Evolutionary conservation across 345 rosid species (phyloP), one percentile per base, ranked within the genome.

Genomic region (Passiflora organensis): DNA sequence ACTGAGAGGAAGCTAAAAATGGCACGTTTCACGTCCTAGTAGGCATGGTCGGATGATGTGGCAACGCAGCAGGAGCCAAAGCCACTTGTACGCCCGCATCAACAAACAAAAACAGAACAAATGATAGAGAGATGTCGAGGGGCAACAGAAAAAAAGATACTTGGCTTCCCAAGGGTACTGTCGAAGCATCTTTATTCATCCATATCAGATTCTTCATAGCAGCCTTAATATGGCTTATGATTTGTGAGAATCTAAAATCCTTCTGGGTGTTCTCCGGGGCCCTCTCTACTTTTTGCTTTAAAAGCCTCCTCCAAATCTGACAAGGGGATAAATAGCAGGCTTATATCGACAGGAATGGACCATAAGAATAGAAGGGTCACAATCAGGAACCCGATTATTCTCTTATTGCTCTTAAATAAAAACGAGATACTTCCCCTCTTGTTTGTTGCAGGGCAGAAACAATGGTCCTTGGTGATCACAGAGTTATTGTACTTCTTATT

Each of bases 161-260:
- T 82, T 86, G 83, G 77, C 91, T 90, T 82, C 86, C 66, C 66
- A 75, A 75, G 67, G 81, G 76, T 58, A 63, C 51, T 78, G 70
- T 72, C 76, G 78, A 65, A 64, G 62, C 62, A 53, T 77, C 76
- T 86, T 72, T 76, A 56, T 79, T 73, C 73, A 76, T 78, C 78
- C 62, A 68, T 80, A 69, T 72, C 81, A 78, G 90, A 82, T 84
- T 84, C 94, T 80, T 80, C 73, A 53, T 61, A 75, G 74, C 85
- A 82, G 83, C 82, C 83, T 84, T 75, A 78, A 67, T 59, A 73
- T 82, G 77, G 73, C 74, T 72, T 64, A 74, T 72, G 69, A 76
- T 74, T 78, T 82, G 75, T 69, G 68, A 80, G 87, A 76, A 81
- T 79, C 80, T 72, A 56, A 71, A 82, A 69, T 48, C 13, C 72